phyloP scores from a whole-genome alignment of 2,329 filamentous ascomycete species.

The Tolypocladium tundrense region DNA sequence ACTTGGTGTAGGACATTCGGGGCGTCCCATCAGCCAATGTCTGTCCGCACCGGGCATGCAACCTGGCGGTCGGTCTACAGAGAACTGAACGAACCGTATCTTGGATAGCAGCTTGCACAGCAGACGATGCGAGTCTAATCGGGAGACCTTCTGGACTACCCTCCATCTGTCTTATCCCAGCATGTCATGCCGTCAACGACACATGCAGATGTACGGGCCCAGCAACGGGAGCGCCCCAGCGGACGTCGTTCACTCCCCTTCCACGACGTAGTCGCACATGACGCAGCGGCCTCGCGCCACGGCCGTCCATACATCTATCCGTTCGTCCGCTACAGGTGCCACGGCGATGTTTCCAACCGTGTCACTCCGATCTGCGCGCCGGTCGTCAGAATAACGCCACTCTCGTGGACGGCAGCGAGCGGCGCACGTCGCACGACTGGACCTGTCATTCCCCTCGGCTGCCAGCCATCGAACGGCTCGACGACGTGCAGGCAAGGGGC shows the following conservation, averaged over 20 bases:
- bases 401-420: neutral
- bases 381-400: neutral
- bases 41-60: neutral
- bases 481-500: neutral
- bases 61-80: neutral
- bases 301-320: neutral
- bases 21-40: neutral
- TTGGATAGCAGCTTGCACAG: neutral
- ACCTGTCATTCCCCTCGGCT: neutral
- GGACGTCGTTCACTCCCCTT: neutral
- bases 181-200: neutral
- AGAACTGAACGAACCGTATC: neutral
- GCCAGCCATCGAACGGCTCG: neutral
- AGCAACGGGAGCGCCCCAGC: neutral
- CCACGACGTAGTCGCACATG: neutral
- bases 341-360: neutral
- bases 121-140: neutral
- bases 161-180: neutral
- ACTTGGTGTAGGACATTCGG: neutral
- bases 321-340: slow-evolving; percentile 1
- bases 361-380: neutral
- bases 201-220: neutral
- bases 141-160: neutral
- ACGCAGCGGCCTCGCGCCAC: neutral
- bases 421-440: neutral